Evolutionary conservation across 2,329 filamentous ascomycete genomes (phyloP), one percentile per base, ranked within the genome.

Genomic region (Exophiala xenobiotica): DNA sequence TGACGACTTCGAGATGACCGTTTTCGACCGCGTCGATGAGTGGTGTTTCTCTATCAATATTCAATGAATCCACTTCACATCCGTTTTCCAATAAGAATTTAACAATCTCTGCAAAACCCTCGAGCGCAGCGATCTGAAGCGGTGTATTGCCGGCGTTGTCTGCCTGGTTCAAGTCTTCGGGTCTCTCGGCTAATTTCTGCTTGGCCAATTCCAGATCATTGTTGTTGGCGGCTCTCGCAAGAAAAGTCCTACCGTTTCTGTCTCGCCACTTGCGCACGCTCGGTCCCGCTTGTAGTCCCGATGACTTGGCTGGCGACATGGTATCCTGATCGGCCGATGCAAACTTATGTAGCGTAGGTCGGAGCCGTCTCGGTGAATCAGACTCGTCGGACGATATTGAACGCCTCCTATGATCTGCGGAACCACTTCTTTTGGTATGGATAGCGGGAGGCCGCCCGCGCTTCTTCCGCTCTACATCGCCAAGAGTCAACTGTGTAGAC

Each of bases 141-240:
- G 93, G 93, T 1, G 92, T 95, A 64, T 97, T 97, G n/a, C 90
- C 89, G 11, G 93, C 93, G 66, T 96, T 95, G 65, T 99, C 93
- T 19, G 88, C 83, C 51, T 91, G 81, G 61, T 99, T 88, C 47
- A 97, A 70, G 68, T 97, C 90, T 56, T 95, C 88, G 0, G 90
- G 90, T 16, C 90, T 82, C 65, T 95, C 88, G 6, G 80, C 76
- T 24, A 90, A 79, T 57, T 88, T 82, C 61, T 82, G 79, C 67
- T 88, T 91, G 12, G 89, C 90, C 7, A 78, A 76, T 1, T 92
- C 88, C 49, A 93, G 80, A 65, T 95, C 89, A 44, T 90, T 90
- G 61, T 86, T 85, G 29, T 91, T 88, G 68, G 90, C 95, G 22
- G 92, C 90, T 59, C 91, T 84, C n/a, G 92, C 90, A 19, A 99